A percentile compares a stretch with the other conserved stretches of the same genome.
phyloP scores from a whole-genome alignment of 768 basidiomycete species.

The Lanmaoa rubissima region DNA sequence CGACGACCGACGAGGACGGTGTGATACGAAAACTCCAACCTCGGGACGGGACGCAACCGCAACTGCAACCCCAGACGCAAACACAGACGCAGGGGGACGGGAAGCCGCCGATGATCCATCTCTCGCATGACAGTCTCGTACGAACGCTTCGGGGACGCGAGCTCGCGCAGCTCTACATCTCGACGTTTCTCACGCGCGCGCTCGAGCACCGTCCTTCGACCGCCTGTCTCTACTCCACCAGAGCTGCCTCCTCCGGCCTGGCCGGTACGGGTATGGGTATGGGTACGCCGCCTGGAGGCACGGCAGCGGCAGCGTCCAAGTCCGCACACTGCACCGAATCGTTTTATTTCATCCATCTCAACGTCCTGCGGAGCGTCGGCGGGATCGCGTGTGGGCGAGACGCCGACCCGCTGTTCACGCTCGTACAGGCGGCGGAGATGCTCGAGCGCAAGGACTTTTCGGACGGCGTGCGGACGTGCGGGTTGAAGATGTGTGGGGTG shows the following conservation, averaged over 20 bases:
- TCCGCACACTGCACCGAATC: slow-evolving; percentile 55
- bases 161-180: slow-evolving; percentile 57
- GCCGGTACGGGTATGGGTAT: not conserved
- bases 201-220: slow-evolving; percentile 51
- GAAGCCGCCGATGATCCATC: slow-evolving; percentile 19
- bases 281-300: not conserved
- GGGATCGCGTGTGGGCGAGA: slow-evolving; percentile 72
- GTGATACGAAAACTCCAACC: not conserved
- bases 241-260: slow-evolving; percentile 4
- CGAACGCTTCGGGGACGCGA: slow-evolving; percentile 64
- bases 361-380: slow-evolving; percentile 65
- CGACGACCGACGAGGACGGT: not conserved
- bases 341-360: slow-evolving; percentile 75
- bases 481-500: slow-evolving; percentile 51
- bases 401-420: slow-evolving; percentile 70
- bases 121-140: slow-evolving; percentile 40
- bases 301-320: not conserved
- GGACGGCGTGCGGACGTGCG: slow-evolving; percentile 53
- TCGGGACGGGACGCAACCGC: not conserved
- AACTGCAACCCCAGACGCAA: too few species aligned
- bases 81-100: not conserved
- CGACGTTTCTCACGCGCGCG: slow-evolving; percentile 56
- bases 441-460: slow-evolving; percentile 67
- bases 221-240: slow-evolving; percentile 45
- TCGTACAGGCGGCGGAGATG: slow-evolving; percentile 70